A percentile compares a stretch with the other conserved stretches of the same genome.
Conservation (phyloP, 2,329 filamentous ascomycete genomes). For the Bipolaris cookei region DNA sequence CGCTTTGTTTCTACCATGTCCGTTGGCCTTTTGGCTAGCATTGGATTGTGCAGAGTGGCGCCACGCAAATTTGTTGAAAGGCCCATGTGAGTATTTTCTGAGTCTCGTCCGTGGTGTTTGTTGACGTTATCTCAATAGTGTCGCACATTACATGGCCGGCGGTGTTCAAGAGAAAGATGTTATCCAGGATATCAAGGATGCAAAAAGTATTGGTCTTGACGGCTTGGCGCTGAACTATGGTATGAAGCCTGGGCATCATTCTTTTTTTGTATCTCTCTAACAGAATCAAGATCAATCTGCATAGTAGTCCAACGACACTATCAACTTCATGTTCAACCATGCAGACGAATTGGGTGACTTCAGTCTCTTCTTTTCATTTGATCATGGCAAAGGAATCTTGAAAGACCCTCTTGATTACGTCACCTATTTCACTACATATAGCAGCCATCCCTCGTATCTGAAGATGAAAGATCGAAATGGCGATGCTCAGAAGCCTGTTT, state of each 20-base stretch:
- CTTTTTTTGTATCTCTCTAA: neutral
- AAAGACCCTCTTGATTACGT: constrained; percentile 35
- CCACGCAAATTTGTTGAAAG: no score
- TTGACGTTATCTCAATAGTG: constrained; percentile 3
- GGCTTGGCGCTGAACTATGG: constrained; percentile 47
- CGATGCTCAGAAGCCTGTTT: constrained; percentile 29
- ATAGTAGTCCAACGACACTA: constrained; percentile 36
- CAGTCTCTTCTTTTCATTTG: constrained; percentile 49
- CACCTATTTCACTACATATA: constrained; percentile 33
- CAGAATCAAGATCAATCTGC: constrained; percentile 16
- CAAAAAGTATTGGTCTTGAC: constrained; percentile 41
- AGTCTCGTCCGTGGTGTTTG: no score
- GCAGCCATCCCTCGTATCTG: constrained; percentile 35
- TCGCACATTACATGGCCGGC: constrained; percentile 34
- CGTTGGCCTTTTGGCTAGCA: no score
- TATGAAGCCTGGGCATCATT: constrained; percentile 10
- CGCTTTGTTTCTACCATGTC: no score
- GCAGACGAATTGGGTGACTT: constrained; percentile 36
- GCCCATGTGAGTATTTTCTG: no score
- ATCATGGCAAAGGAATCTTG: constrained; percentile 34
- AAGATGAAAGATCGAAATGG: constrained; percentile 23
- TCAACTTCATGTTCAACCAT: constrained; percentile 41
- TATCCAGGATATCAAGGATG: constrained; percentile 36
- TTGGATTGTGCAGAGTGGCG: no score
- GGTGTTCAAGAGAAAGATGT: constrained; percentile 29